Conservation (phyloP, 192 early-diverging fungal species). For the Haplosporangium gracile region DNA sequence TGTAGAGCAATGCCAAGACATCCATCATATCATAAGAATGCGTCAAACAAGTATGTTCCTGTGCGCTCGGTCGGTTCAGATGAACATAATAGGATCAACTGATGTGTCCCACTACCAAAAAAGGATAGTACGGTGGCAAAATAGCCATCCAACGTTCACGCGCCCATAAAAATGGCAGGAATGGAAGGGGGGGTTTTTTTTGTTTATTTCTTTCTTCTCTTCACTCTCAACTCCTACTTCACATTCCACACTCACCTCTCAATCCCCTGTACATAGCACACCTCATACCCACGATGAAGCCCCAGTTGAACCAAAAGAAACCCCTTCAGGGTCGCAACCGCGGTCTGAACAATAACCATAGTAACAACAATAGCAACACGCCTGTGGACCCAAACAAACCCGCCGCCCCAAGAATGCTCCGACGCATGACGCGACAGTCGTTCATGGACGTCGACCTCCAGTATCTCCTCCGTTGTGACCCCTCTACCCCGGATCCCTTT, state of each 20-base stretch:
- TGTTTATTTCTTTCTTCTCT: neutral
- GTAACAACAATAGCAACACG: neutral
- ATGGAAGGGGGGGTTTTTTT: too few relatives aligned
- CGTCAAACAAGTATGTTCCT: neutral
- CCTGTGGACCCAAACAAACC: neutral
- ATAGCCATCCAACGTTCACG: neutral
- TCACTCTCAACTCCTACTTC: neutral
- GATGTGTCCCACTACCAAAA: neutral
- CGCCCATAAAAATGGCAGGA: neutral
- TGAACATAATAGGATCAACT: neutral
- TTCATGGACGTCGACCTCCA: constrained; percentile 55
- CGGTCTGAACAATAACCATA: neutral
- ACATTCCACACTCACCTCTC: neutral
- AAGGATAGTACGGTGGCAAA: neutral
- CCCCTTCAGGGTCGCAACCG: constrained; percentile 43
- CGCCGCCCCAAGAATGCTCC: constrained; percentile 36
- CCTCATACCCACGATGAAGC: constrained; percentile 31
- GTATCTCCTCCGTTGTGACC: constrained; percentile 40
- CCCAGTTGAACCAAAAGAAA: constrained; percentile 33
- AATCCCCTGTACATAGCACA: neutral
- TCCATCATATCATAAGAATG: too few relatives aligned
- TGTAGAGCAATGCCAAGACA: neutral
- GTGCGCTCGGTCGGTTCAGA: neutral
- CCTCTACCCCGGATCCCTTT: constrained; percentile 45
- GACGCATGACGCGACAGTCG: constrained; percentile 41